phyloP scores from a whole-genome alignment of 305 asterid genomes.

The Fraxinus greggii region DNA sequence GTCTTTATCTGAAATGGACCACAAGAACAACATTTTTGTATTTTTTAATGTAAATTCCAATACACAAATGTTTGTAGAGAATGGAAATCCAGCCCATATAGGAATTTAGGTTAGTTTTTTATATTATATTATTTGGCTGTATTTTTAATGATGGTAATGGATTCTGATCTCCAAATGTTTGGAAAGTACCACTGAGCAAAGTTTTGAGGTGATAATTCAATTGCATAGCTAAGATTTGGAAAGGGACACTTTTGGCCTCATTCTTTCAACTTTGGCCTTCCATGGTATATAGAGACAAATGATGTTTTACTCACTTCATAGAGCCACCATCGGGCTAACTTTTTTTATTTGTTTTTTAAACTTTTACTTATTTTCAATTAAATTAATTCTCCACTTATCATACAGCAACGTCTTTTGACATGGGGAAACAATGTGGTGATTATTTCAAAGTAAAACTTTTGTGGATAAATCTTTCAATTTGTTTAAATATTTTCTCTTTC shows the following conservation, averaged over 20 bases:
- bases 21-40: slow-evolving; percentile 14
- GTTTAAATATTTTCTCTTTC: not conserved
- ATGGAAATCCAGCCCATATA: slow-evolving; percentile 25
- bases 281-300: slow-evolving; percentile 53
- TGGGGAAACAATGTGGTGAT: slow-evolving; percentile 36
- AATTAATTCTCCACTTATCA: not conserved
- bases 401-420: slow-evolving; percentile 22
- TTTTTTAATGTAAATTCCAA: slow-evolving; percentile 19
- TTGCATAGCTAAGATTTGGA: not conserved
- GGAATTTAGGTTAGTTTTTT: not conserved
- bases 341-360: not conserved
- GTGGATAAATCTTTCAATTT: slow-evolving; percentile 21
- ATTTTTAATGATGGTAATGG: not conserved
- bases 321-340: slow-evolving; percentile 21
- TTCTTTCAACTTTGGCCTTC: slow-evolving; percentile 43
- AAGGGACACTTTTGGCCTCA: slow-evolving; percentile 28
- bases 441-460: slow-evolving; percentile 27
- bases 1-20: slow-evolving; percentile 36
- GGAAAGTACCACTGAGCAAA: slow-evolving; percentile 29
- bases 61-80: slow-evolving; percentile 14
- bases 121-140: not conserved
- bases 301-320: slow-evolving; percentile 29
- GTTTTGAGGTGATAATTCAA: slow-evolving; percentile 17
- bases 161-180: slow-evolving; percentile 23
- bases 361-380: not conserved